Conservation (phyloP, 2,329 filamentous ascomycete species). For the Diaporthe velutina region DNA sequence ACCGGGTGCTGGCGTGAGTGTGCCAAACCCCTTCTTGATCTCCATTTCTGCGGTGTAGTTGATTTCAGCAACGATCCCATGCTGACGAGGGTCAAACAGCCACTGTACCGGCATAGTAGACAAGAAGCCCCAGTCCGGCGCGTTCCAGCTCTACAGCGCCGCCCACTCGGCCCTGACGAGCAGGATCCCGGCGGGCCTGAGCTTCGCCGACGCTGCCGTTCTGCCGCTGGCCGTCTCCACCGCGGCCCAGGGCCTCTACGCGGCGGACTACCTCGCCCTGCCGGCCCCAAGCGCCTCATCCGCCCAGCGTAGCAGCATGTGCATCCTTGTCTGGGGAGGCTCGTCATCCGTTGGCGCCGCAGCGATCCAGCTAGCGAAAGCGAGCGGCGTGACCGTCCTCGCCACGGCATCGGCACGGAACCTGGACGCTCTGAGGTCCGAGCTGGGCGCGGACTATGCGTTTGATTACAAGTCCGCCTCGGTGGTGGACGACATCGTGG, state of each 20-base stretch:
- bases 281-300: slow-evolving; percentile 36
- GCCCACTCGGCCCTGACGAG: slow-evolving; percentile 12
- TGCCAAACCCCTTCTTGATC: too few relatives aligned
- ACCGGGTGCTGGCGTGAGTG: slow-evolving; percentile 41
- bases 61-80: too few relatives aligned
- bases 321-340: slow-evolving; percentile 39
- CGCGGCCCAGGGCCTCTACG: slow-evolving; percentile 31
- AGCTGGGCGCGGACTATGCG: slow-evolving; percentile 24
- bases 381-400: slow-evolving; percentile 35
- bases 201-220: slow-evolving; percentile 31
- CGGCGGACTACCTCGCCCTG: slow-evolving; percentile 26
- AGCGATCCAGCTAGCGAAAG: slow-evolving; percentile 36
- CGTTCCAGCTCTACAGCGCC: slow-evolving; percentile 38
- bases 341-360: slow-evolving; percentile 37
- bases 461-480: slow-evolving; percentile 36
- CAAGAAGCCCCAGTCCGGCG: slow-evolving; percentile 35
- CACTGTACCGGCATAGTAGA: slow-evolving; percentile 26
- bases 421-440: slow-evolving; percentile 2
- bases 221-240: slow-evolving; percentile 36
- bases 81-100: neutral
- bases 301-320: neutral
- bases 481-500: slow-evolving; percentile 28
- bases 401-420: slow-evolving; percentile 37
- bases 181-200: slow-evolving; percentile 10
- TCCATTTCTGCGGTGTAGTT: neutral